Evolutionary conservation across 768 basidiomycete species (phyloP).

Genomic region (Mycena galericulata): DNA sequence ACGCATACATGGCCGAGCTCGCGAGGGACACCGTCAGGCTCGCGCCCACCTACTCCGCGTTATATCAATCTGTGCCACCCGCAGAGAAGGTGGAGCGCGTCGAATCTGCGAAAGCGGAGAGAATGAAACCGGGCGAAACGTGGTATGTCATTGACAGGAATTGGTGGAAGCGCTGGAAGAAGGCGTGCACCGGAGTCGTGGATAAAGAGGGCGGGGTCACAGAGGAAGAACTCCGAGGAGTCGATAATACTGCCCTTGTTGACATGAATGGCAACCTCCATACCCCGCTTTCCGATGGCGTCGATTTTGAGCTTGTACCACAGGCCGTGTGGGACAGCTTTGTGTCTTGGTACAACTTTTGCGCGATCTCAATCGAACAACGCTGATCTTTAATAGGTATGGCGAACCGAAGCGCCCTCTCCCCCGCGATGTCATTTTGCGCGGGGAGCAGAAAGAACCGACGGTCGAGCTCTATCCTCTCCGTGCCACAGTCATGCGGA

Average conservation of each 20-base stretch:
- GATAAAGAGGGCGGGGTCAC: constrained; percentile 76
- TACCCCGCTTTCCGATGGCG: constrained; percentile 63
- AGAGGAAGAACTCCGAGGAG: constrained; percentile 75
- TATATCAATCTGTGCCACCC: constrained; percentile 46
- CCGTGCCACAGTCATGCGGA: constrained; percentile 65
- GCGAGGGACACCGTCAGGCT: constrained; percentile 53
- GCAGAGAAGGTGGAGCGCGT: constrained; percentile 65
- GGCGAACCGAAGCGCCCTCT: constrained; percentile 68
- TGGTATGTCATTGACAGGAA: constrained; percentile 81
- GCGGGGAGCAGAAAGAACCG: constrained; percentile 62
- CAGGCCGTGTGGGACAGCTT: constrained; percentile 77
- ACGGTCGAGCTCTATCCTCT: constrained; percentile 82
- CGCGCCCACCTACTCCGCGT: constrained; percentile 39
- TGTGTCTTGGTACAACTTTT: constrained; percentile 65
- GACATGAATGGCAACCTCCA: constrained; percentile 64
- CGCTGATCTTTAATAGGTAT: constrained; percentile 66
- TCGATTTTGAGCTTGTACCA: constrained; percentile 84
- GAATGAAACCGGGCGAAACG: constrained; percentile 73
- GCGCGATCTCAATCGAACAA: neutral
- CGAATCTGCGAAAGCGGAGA: constrained; percentile 55
- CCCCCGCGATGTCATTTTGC: constrained; percentile 74
- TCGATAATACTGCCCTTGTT: constrained; percentile 79
- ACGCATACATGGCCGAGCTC: constrained; percentile 75
- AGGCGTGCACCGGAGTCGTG: constrained; percentile 74
- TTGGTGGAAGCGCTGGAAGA: constrained; percentile 85